Percentiles rank a stretch among this genome's conserved stretches.
These are phyloP conservation scores for Phytopythium litorale DNA, from an alignment of 352 stramenopile genomes.

Conservation along the genomic window DNA sequence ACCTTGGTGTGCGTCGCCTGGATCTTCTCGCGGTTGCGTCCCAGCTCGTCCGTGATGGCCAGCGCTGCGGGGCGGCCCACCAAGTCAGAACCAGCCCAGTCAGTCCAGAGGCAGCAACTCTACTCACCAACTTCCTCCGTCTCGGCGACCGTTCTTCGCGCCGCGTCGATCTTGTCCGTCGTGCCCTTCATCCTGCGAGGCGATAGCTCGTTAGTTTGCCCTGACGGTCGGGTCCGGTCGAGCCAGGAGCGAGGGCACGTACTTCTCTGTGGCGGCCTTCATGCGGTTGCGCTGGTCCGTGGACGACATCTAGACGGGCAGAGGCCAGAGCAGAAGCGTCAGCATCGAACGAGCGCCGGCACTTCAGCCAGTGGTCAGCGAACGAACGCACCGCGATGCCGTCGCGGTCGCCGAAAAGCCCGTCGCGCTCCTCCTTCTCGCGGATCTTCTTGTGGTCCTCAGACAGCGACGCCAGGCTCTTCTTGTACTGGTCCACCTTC, in stretches of 20 bases:
- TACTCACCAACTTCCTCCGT: slow-evolving; percentile 83
- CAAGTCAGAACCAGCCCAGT: not conserved
- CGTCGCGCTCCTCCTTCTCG: slow-evolving; percentile 80
- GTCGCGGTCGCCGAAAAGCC: slow-evolving; percentile 79
- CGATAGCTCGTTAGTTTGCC: not conserved
- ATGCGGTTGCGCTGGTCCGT: slow-evolving; percentile 72
- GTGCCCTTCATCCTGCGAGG: slow-evolving; percentile 74
- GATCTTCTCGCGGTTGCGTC: slow-evolving; percentile 85
- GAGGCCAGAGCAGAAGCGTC: not conserved
- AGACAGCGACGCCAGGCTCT: slow-evolving; percentile 77
- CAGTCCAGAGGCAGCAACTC: not conserved
- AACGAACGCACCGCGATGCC: slow-evolving; percentile 40
- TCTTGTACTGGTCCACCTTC: slow-evolving; percentile 90
- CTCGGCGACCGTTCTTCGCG: slow-evolving; percentile 76
- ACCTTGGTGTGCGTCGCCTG: slow-evolving; percentile 79
- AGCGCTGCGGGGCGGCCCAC: slow-evolving; percentile 32
- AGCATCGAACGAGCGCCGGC: not conserved
- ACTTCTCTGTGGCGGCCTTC: slow-evolving; percentile 82
- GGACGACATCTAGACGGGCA: slow-evolving; percentile 38
- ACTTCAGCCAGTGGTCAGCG: too few relatives aligned
- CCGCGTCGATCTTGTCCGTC: slow-evolving; percentile 73
- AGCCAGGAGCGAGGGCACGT: not conserved
- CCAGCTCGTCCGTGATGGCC: slow-evolving; percentile 78
- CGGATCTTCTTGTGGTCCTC: slow-evolving; percentile 79
- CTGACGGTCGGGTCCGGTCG: not conserved